Evolutionary conservation across 2,329 filamentous ascomycete species (phyloP), one percentile per base, ranked within the genome.

Genomic region (Colletotrichum sp.): DNA sequence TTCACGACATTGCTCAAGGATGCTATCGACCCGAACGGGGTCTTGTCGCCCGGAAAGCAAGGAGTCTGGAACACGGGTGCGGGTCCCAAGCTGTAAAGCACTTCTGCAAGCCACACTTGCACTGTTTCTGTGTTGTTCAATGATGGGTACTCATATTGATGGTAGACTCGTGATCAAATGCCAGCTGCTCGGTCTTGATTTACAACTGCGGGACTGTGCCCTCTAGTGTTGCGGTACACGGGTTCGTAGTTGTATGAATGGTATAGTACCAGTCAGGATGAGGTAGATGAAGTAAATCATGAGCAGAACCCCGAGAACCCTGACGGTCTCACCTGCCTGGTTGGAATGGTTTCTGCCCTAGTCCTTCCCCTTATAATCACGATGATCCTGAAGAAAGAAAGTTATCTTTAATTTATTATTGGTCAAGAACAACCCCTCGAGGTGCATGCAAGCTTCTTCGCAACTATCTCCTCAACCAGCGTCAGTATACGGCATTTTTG

Each of bases 1-100:
- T 84, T 86, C 69, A 80, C 84, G 1, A 82, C 84, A 66, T 84
- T 82, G 15, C 78, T 86, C 72, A 86, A 86, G 84, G 83, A 85
- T 71, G 79, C 82, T 0, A 64, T 86, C 22, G 84, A 85, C 66
- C 83, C 82, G 1, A 84, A 85, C 27, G 84, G 84, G 2, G 83
- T 85, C 28, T 66, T 86, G 12, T 82, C 83, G 2, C 83, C 84
- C 1, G 84, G 84, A 15, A 86, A 86, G 77, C 83, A 84, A 78
- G 84, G 84, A 9, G 83, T 85, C 8, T 86, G 84, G 84, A 22
- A 67, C n/a, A 32, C 48, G 16, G 15, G 25, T 13, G 27, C 25
- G 5, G 27, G 64, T 1, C 39, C 39, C 3, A 66, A 52, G 12
- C 7, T 66, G 12, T 52, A 16, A 2, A 52, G 43, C n/a, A 52